Evolutionary conservation across 108 stramenopile genomes (phyloP), one percentile per base, ranked within the genome.

Genomic region (Parmales sp.): DNA sequence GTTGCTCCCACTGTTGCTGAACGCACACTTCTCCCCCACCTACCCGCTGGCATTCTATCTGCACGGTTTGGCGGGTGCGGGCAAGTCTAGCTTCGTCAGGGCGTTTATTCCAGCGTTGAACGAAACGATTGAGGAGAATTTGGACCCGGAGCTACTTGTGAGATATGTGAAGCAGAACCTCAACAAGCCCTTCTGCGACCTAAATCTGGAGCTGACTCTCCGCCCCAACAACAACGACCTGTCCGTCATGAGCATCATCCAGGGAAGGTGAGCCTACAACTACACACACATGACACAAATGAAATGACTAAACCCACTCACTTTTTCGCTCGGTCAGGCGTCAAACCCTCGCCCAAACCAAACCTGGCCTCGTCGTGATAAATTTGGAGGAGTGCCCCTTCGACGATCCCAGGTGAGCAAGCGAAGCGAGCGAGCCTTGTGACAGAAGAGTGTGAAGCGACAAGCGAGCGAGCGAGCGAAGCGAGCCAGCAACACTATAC

Each of bases 211-310:
- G 64, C 64, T 88, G 38, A 77, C 81, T 25, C 66, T 83, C 9
- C 79, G 87, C 13, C 87, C 87, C 6, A 88, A 88, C 82, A 88
- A 88, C 68, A 88, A 88, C 50, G 84, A 88, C 69, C 51, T 85
- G 26, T 73, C 72, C 26, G 71, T 85, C n/a, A 88, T 88, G 87
- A 82, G 82, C 39, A 84, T 88, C 73, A 83, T 88, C 69, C 87
- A 85, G 69, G 76, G 80, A 37, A 72, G 86, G 31, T 70, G 82
- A 2, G 79, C 79, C n/a, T n/a, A n/a, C n/a, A n/a, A n/a, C n/a
- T n/a, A n/a, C n/a, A n/a, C n/a, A n/a, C n/a, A n/a, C n/a, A n/a
- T n/a, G n/a, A n/a, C n/a, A n/a, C n/a, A n/a, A n/a, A n/a, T n/a
- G n/a, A n/a, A n/a, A n/a, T n/a, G n/a, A n/a, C n/a, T n/a, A n/a